A percentile compares a stretch with the other conserved stretches of the same genome.
Evolutionary conservation across 83 land plant species (phyloP).

Genomic region (Picea engelmannii): DNA sequence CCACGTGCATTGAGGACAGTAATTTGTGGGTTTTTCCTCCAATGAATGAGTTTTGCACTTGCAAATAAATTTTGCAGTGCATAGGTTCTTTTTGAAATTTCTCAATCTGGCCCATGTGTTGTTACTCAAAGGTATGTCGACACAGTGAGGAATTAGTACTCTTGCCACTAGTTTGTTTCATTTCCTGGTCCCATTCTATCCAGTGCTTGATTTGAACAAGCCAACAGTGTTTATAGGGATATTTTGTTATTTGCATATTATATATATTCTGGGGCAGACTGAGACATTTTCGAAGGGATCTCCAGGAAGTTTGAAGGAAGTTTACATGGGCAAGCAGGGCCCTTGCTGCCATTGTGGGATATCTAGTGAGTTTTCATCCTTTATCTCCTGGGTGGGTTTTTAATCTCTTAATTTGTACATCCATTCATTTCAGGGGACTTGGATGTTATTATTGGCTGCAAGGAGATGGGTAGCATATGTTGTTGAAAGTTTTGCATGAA

Average conservation of each 20-base stretch:
- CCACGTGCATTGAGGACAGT: not conserved
- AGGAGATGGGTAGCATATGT: conserved; percentile 5
- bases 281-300: not conserved
- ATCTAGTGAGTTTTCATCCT: conserved; percentile 78
- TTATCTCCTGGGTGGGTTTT: conserved; percentile 10
- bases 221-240: not conserved
- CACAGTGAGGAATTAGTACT: too few species aligned
- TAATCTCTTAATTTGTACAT: not conserved
- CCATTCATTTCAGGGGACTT: not conserved
- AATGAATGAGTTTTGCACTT: not conserved
- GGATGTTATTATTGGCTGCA: too few species aligned
- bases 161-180: not conserved
- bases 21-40: not conserved
- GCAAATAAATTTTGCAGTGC: not conserved
- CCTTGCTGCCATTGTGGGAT: conserved; percentile 98
- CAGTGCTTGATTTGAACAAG: conserved; percentile 1
- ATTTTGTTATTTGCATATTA: not conserved
- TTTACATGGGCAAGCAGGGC: conserved; percentile 87
- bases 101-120: not conserved
- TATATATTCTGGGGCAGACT: not conserved
- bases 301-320: conserved; percentile 13
- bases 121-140: not conserved
- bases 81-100: not conserved
- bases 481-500: conserved; percentile 7
- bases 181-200: not conserved